A percentile compares a stretch with the other conserved stretches of the same genome.
These are phyloP conservation scores for Fusarium kyushuense DNA, from an alignment of 2,329 filamentous ascomycete species.

Conservation along the genomic window DNA sequence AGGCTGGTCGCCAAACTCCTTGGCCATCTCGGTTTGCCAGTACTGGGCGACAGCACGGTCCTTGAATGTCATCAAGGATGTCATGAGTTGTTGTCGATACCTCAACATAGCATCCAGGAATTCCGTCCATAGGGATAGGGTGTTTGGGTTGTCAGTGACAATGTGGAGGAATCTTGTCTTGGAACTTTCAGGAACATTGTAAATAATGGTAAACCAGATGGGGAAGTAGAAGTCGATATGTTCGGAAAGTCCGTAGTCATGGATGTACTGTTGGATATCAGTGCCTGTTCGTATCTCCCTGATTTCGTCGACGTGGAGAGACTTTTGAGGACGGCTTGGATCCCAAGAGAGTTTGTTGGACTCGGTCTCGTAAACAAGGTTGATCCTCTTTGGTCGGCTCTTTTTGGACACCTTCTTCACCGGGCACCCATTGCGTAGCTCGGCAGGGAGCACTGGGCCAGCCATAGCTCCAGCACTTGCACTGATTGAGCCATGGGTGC, in stretches of 20 bases:
- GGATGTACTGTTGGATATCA: conserved; percentile 88
- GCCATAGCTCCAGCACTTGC: conserved; percentile 60
- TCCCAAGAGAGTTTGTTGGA: conserved; percentile 92
- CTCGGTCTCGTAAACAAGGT: conserved; percentile 80
- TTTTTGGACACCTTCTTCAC: conserved; percentile 90
- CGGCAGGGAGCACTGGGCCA: conserved; percentile 80
- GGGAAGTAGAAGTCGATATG: conserved; percentile 62
- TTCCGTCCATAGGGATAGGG: conserved; percentile 82
- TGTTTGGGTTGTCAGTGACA: conserved; percentile 78
- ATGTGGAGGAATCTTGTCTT: conserved; percentile 91
- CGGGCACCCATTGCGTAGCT: conserved; percentile 81
- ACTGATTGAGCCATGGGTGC: conserved; percentile 61
- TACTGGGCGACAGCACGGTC: conserved; percentile 84
- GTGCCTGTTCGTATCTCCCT: conserved; percentile 86
- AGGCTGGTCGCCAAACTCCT: conserved; percentile 68
- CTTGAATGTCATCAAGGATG: conserved; percentile 86
- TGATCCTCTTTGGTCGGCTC: conserved; percentile 74
- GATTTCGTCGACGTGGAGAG: conserved; percentile 95
- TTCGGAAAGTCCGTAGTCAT: conserved; percentile 80
- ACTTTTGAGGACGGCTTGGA: conserved; percentile 79
- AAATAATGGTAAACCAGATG: conserved; percentile 91
- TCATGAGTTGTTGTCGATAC: conserved; percentile 90
- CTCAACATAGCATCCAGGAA: conserved; percentile 87
- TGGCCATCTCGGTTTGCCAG: conserved; percentile 87
- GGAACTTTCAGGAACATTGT: conserved; percentile 80